A percentile compares a stretch with the other conserved stretches of the same genome.
phyloP scores from a whole-genome alignment of 805 yeast species.

The Saccharomycopsis sp. region DNA sequence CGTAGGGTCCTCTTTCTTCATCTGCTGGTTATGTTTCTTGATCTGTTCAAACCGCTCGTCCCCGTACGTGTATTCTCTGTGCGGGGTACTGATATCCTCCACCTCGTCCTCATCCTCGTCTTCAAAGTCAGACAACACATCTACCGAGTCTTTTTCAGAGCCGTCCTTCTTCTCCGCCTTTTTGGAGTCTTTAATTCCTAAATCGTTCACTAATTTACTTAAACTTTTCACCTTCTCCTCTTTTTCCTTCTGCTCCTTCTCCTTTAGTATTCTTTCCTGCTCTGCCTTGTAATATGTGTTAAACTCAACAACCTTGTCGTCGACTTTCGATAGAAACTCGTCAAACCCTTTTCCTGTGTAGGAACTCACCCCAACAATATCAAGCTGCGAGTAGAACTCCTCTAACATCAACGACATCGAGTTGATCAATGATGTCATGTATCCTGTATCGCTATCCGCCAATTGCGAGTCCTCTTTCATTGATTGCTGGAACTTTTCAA shows the following conservation, averaged over 20 bases:
- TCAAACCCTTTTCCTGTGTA: conserved; percentile 93
- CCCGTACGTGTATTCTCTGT: conserved; percentile 18
- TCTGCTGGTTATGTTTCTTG: conserved; percentile 8
- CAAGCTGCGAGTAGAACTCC: conserved; percentile 89
- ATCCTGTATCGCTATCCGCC: conserved; percentile 71
- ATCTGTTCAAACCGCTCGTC: conserved; percentile 20
- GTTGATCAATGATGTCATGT: conserved; percentile 89
- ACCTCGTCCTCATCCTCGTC: conserved; percentile 33
- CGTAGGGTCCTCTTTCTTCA: conserved; percentile 11
- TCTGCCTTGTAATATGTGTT: conserved; percentile 77
- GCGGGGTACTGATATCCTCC: conserved; percentile 14
- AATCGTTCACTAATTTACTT: conserved; percentile 73
- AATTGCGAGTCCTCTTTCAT: conserved; percentile 59
- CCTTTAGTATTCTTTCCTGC: conserved; percentile 71
- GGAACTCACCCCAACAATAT: conserved; percentile 88
- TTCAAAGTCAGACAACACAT: conserved; percentile 49
- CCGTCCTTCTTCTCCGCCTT: conserved; percentile 29
- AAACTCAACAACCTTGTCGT: conserved; percentile 81
- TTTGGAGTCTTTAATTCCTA: conserved; percentile 51
- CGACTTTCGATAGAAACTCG: conserved; percentile 80
- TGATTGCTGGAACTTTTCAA: conserved; percentile 83
- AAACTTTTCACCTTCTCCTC: conserved; percentile 65
- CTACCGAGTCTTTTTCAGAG: conserved; percentile 39
- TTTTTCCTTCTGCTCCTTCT: conserved; percentile 71
- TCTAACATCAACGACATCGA: conserved; percentile 95